Base-by-base conservation (phyloP, 2,329 filamentous ascomycete genomes). In the Kalmusia sp. region DNA sequence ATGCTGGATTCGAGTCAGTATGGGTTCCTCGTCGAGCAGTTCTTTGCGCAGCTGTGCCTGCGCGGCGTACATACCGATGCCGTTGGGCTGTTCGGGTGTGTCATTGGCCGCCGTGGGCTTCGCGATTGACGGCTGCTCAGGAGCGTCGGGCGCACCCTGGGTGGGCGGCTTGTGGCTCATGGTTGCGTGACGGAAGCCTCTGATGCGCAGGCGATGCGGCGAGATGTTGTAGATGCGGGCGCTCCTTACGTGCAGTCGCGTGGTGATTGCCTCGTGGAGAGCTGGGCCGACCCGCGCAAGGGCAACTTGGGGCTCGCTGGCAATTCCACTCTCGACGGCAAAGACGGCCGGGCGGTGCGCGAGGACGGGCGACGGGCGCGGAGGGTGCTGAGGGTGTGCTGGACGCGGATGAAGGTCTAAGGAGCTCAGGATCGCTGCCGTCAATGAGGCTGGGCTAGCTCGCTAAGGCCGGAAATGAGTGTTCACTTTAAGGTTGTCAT, bases 111-210 rank as follows among this genome's bases (percentile, higher is more conserved):
- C 54, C 34, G 56, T 27, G 34, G 63, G 57, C 64, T 73, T 72
- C 50, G 69, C 70, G 46, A 63, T 54, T 47, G 64, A 64, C 31
- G 68, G 57, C 47, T 59, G 67, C 22, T 48, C 61, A 28, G 62
- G 56, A 55, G 63, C 53, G 61, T 70, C 68, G 54, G 62, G 48
- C 30, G 67, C 51, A 52, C 64, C 54, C 58, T 65, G 66, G 47
- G 59, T 52, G 28, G 63, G 37, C 40, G 35, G 64, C 54, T 71
- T 64, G 60, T 66, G 53, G 69, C 71, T 75, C 74, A 76, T 76
- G 63, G 64, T 67, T 61, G 67, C 63, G 68, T 64, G 44, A 48
- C 51, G 46, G 51, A 37, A 30, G 54, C 55, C 58, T 63, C 50
- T 40, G 45, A 50, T 57, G 57, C 53, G 59, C 45, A 54, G 52